Base-by-base conservation (phyloP, 164 flowering plant genomes). In the Tetrastigma voinierianum region DNA sequence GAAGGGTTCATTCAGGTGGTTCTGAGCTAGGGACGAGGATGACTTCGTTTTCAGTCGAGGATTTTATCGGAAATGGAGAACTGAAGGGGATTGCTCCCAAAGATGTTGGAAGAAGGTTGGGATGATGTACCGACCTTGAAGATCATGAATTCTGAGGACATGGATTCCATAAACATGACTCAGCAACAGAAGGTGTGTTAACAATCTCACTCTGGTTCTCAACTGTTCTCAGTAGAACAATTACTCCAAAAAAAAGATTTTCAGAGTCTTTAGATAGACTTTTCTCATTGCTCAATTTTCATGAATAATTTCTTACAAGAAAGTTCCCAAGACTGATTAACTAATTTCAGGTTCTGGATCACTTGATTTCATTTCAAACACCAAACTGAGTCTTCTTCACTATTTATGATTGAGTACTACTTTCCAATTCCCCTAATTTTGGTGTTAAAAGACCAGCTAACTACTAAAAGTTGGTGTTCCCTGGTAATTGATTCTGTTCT, bases 41-140 rank as follows among this genome's bases (percentile, higher is more conserved):
- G 93, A 87, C 86, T 56, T 90, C 91, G 44, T 88, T 83, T 65
- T 69, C 82, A 6, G 68, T 88, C 57, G 96, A 90, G 49, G 96
- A 87, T 58, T 90, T 88, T 71, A 84, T 88, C 4, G 96, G 90
- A 9, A 74, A 74, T 57, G 93, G 96, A 59, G 71, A 49, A 70
- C 78, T 90, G 64, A 85, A 82, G 74, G n/a, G 77, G 65, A 20
- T 70, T 88, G 54, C 73, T 87, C 52, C 87, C 89, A 9, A 83
- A 72, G 77, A 79, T 90, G 63, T 6, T 86, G 21, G 85, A 82
- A 18, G 93, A 87, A 74, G 96, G 96, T 19, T 88, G 92, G 96
- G 93, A 88, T 52, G 92, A 90, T 75, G 90, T 90, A 12, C 92
- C 92, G 10, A 90, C 96, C 13, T 66, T 90, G 80, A 90, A 90